Evolutionary conservation across 441 rosid genomes (phyloP).

Genomic region (Dalechampia spathulata): DNA sequence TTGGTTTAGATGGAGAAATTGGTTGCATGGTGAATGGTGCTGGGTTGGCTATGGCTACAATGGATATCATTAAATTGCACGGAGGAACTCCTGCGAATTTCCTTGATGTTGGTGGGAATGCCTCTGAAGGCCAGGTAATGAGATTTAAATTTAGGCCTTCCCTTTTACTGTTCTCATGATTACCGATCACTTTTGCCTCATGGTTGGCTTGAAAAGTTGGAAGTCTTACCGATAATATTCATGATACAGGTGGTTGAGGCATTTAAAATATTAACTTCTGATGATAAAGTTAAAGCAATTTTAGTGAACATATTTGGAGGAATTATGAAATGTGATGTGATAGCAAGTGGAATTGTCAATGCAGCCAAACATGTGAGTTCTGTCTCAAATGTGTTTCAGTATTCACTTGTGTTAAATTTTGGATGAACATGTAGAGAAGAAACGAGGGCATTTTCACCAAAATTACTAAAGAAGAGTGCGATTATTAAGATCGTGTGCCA

Average conservation of each 20-base stretch:
- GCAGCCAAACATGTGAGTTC: constrained; percentile 83
- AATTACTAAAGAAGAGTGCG: not conserved
- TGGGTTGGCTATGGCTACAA: constrained; percentile 97
- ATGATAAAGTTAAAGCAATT: constrained; percentile 94
- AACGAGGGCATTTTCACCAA: too few relatives aligned
- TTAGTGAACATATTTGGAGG: constrained; percentile 97
- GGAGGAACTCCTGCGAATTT: constrained; percentile 99
- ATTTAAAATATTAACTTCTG: constrained; percentile 92
- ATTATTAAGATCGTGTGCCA: not conserved
- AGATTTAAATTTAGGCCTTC: constrained; percentile 9
- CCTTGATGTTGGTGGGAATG: constrained; percentile 97
- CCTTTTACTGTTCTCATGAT: constrained; percentile 6
- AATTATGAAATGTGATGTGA: constrained; percentile 96
- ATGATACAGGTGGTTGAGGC: constrained; percentile 88
- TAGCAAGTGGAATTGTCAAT: constrained; percentile 96
- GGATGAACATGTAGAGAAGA: not conserved
- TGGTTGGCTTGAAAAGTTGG: not conserved
- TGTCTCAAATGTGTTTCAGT: not conserved
- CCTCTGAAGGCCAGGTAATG: constrained; percentile 88
- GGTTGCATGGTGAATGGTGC: constrained; percentile 99
- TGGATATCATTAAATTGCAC: constrained; percentile 94
- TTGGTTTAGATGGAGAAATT: constrained; percentile 96
- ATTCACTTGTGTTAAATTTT: not conserved
- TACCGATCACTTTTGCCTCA: not conserved
- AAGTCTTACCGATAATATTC: not conserved